Evolutionary conservation across 2,329 filamentous ascomycete genomes (phyloP).

Genomic region (Cladosporium halotolerans): DNA sequence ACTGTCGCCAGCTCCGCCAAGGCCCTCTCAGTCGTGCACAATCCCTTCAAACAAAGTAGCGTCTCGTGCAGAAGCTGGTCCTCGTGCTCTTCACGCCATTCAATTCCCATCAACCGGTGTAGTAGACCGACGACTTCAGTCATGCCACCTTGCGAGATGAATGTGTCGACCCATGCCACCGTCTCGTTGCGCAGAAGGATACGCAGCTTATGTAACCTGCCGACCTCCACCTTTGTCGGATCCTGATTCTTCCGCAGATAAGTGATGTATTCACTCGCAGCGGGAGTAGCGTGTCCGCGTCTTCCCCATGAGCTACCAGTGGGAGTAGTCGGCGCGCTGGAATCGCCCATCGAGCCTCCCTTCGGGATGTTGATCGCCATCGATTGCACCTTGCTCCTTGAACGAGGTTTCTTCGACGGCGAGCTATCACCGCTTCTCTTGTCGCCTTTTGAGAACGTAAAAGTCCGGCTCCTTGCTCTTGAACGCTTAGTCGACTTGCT

Average conservation of each 20-base stretch:
- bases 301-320: conserved; percentile 13
- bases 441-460: conserved; percentile 69
- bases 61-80: conserved; percentile 88
- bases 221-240: conserved; percentile 82
- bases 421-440: conserved; percentile 40
- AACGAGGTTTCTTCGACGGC: conserved; percentile 61
- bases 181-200: conserved; percentile 89
- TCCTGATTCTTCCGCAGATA: conserved; percentile 77
- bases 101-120: conserved; percentile 87
- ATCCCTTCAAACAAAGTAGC: conserved; percentile 84
- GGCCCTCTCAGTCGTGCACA: conserved; percentile 85
- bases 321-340: conserved; percentile 7
- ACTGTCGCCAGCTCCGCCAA: conserved; percentile 75
- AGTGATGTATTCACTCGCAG: conserved; percentile 75
- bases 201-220: conserved; percentile 86
- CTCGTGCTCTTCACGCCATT: conserved; percentile 98
- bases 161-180: conserved; percentile 88
- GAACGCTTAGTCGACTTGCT: conserved; percentile 37
- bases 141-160: conserved; percentile 87
- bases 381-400: conserved; percentile 53
- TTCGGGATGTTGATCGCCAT: conserved; percentile 58
- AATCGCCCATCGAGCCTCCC: conserved; percentile 12
- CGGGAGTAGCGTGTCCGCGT: conserved; percentile 59
- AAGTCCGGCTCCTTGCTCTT: conserved; percentile 64
- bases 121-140: conserved; percentile 79